Conservation (phyloP, 805 yeast species). For the Lachancea cidri region DNA sequence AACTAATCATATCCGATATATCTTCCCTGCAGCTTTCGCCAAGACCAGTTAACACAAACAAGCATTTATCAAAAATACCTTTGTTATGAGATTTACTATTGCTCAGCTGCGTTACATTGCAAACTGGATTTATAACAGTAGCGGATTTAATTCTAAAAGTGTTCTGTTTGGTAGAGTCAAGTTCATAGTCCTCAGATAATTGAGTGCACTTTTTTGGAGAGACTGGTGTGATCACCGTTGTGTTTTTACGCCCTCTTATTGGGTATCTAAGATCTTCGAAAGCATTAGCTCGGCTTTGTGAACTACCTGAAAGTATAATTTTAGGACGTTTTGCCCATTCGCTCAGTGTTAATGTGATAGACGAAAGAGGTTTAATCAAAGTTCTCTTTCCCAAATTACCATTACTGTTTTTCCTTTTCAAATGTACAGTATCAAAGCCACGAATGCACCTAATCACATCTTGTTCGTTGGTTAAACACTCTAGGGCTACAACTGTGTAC, state of each 20-base stretch:
- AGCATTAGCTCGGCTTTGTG: slow-evolving; percentile 12
- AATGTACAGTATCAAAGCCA: slow-evolving; percentile 51
- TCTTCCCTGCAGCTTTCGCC: slow-evolving; percentile 29
- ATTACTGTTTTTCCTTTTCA: slow-evolving; percentile 26
- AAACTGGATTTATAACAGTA: no score
- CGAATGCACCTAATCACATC: slow-evolving; percentile 47
- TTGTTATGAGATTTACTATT: no score
- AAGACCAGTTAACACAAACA: slow-evolving; percentile 37
- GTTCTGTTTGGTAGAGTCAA: no score
- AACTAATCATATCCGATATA: slow-evolving; percentile 33
- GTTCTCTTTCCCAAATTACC: slow-evolving; percentile 17
- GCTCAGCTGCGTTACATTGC: no score
- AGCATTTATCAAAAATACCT: slow-evolving; percentile 32
- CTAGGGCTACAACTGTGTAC: slow-evolving; percentile 46
- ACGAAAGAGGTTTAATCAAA: slow-evolving; percentile 25
- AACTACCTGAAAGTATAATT: slow-evolving; percentile 18
- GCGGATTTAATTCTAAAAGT: no score
- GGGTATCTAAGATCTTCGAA: slow-evolving; percentile 16
- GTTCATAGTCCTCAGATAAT: not conserved
- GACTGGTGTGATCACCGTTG: slow-evolving; percentile 4
- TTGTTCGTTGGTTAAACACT: slow-evolving; percentile 18
- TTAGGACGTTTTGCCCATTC: slow-evolving; percentile 35
- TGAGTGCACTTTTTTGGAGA: slow-evolving; percentile 1
- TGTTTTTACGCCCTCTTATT: slow-evolving; percentile 19
- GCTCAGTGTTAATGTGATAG: slow-evolving; percentile 29